Conservation (phyloP, 495 filamentous ascomycete genomes). For the Aspergillus conjunctus region DNA sequence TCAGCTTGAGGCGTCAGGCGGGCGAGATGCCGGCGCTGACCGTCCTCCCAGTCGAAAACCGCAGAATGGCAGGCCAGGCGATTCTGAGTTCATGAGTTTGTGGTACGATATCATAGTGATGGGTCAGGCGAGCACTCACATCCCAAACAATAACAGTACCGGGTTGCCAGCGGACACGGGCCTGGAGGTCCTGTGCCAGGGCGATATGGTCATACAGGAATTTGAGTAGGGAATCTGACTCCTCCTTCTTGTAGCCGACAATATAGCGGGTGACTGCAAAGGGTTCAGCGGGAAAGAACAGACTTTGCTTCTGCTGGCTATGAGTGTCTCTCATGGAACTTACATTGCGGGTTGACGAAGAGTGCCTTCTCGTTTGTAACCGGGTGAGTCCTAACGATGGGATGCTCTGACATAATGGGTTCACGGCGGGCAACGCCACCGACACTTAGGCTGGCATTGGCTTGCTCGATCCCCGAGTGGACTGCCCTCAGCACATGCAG, state of each 20-base stretch:
- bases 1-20: neutral
- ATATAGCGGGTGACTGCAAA: conserved; percentile 25
- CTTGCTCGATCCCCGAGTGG: conserved; percentile 58
- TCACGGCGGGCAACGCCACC: conserved; percentile 54
- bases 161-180: conserved; percentile 27
- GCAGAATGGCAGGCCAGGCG: neutral
- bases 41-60: neutral
- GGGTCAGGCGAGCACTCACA: neutral
- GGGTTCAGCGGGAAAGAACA: too few relatives aligned
- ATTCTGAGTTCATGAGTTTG: neutral
- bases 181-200: conserved; percentile 13
- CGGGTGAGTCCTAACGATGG: conserved; percentile 50
- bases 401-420: conserved; percentile 52
- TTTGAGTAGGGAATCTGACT: conserved; percentile 12
- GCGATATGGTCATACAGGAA: conserved; percentile 8
- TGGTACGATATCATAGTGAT: neutral
- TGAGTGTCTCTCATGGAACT: too few relatives aligned
- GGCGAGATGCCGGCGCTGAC: neutral
- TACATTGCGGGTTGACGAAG: conserved; percentile 27
- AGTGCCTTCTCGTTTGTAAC: conserved; percentile 53
- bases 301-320: too few relatives aligned
- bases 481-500: conserved; percentile 60
- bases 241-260: conserved; percentile 22
- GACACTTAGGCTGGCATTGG: conserved; percentile 44
- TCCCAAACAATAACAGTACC: neutral